phyloP scores from a whole-genome alignment of 2,329 filamentous ascomycete genomes.

The Aspergillus sp. region DNA sequence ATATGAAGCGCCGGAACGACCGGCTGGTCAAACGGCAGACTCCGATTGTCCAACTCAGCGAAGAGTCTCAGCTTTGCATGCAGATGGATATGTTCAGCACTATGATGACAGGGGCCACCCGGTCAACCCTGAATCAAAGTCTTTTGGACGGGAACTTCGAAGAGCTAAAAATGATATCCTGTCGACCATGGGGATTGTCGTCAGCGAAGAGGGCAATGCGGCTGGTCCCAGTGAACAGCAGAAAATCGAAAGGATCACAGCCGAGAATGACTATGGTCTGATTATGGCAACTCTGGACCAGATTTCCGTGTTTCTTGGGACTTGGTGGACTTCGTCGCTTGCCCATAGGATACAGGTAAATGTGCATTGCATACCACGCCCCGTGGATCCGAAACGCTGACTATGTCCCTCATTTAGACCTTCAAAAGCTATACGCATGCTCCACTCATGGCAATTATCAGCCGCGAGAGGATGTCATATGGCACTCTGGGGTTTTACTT shows the following conservation, averaged over 20 bases:
- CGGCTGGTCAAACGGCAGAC: constrained; percentile 19
- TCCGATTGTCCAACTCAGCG: constrained; percentile 19
- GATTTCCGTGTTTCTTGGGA: constrained; percentile 39
- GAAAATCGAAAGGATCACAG: constrained; percentile 36
- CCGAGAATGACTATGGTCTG: constrained; percentile 45
- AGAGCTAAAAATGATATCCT: constrained; percentile 53
- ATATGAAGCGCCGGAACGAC: constrained; percentile 42
- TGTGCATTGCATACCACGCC: not conserved
- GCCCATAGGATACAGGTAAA: constrained; percentile 39
- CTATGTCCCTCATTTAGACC: constrained; percentile 27
- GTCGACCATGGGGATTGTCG: constrained; percentile 49
- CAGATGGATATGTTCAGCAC: constrained; percentile 46
- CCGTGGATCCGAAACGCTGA: not conserved
- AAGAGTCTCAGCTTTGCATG: constrained; percentile 28
- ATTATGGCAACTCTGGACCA: constrained; percentile 43
- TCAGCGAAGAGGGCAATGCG: constrained; percentile 40
- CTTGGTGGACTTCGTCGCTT: constrained; percentile 43
- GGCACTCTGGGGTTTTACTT: constrained; percentile 40
- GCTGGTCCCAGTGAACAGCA: constrained; percentile 37
- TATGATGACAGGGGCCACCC: constrained; percentile 50
- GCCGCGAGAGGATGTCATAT: constrained; percentile 32
- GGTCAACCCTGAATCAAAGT: constrained; percentile 43
- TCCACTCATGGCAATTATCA: constrained; percentile 37
- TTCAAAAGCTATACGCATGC: constrained; percentile 37
- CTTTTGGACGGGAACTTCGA: constrained; percentile 38